These are phyloP conservation scores for Penstemon davidsonii DNA, from an alignment of 257 asterid species.

Conservation along the genomic window DNA sequence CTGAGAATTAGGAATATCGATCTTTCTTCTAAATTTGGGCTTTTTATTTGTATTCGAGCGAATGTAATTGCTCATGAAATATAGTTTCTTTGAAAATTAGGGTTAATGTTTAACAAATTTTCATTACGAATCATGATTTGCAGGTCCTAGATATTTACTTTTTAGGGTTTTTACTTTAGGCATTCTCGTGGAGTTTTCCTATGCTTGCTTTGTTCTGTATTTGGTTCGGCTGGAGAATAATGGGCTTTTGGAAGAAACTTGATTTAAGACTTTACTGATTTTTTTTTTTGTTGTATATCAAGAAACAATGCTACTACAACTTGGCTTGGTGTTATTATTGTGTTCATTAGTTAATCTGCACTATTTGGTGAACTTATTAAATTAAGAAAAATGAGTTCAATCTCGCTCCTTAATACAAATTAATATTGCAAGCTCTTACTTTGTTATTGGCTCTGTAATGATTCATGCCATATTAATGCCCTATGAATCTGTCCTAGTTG, in stretches of 20 bases:
- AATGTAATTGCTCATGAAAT: too few species aligned
- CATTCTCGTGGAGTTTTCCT: constrained; percentile 1
- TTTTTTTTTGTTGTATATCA: too few species aligned
- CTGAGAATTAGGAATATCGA: too few species aligned
- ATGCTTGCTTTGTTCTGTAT: neutral
- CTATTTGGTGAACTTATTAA: neutral
- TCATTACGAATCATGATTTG: constrained; percentile 1
- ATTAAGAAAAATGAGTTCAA: neutral
- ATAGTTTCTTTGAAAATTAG: too few species aligned
- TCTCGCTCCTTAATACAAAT: constrained; percentile 5
- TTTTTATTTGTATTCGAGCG: neutral
- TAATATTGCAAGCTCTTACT: neutral
- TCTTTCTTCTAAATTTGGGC: neutral
- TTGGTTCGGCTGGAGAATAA: neutral
- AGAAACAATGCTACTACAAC: neutral
- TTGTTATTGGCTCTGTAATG: constrained; percentile 4
- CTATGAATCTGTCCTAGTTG: neutral
- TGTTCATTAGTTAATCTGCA: neutral
- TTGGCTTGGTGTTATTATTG: neutral
- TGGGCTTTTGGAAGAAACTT: constrained; percentile 16
- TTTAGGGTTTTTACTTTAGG: constrained; percentile 27
- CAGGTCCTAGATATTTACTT: constrained; percentile 13
- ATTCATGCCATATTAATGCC: constrained; percentile 5
- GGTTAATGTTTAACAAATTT: too few species aligned
- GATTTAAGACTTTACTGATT: neutral